phyloP scores from a whole-genome alignment of 768 basidiomycete genomes.

The Agrocybe chaxingu region DNA sequence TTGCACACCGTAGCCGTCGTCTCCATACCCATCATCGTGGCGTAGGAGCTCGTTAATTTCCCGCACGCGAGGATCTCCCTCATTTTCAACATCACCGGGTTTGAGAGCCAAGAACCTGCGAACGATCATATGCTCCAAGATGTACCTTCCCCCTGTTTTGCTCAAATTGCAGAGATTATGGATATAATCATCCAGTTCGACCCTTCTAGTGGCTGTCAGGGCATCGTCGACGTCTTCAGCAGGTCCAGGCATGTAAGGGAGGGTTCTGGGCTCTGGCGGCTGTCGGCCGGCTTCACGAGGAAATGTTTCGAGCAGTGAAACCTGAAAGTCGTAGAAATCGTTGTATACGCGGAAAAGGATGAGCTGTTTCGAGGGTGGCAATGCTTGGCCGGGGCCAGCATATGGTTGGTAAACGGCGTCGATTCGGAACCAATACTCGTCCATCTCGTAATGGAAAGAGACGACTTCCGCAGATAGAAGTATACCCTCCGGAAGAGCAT shows the following conservation, averaged over 20 bases:
- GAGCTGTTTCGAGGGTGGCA: constrained; percentile 72
- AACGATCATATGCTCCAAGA: constrained; percentile 77
- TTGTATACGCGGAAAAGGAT: constrained; percentile 94
- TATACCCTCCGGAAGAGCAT: constrained; percentile 74
- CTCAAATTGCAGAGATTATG: constrained; percentile 74
- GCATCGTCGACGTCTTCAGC: constrained; percentile 78
- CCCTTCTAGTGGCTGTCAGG: constrained; percentile 74
- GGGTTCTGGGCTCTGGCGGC: constrained; percentile 61
- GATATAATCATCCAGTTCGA: constrained; percentile 88
- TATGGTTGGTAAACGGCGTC: constrained; percentile 89
- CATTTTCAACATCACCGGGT: constrained; percentile 80
- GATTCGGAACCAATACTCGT: constrained; percentile 97
- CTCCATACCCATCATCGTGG: constrained; percentile 32
- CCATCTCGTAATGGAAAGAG: constrained; percentile 96
- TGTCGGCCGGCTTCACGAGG: constrained; percentile 88
- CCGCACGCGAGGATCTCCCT: constrained; percentile 54
- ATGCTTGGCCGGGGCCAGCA: constrained; percentile 50
- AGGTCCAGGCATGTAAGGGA: constrained; percentile 98
- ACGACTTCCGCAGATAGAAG: constrained; percentile 86
- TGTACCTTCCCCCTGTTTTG: constrained; percentile 64
- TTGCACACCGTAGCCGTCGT: constrained; percentile 37
- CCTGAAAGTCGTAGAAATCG: constrained; percentile 98
- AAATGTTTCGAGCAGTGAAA: constrained; percentile 80
- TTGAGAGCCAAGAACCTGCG: constrained; percentile 81
- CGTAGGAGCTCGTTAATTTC: constrained; percentile 56